phyloP scores from a whole-genome alignment of 2,329 filamentous ascomycete genomes.

The Camillea tinctor region DNA sequence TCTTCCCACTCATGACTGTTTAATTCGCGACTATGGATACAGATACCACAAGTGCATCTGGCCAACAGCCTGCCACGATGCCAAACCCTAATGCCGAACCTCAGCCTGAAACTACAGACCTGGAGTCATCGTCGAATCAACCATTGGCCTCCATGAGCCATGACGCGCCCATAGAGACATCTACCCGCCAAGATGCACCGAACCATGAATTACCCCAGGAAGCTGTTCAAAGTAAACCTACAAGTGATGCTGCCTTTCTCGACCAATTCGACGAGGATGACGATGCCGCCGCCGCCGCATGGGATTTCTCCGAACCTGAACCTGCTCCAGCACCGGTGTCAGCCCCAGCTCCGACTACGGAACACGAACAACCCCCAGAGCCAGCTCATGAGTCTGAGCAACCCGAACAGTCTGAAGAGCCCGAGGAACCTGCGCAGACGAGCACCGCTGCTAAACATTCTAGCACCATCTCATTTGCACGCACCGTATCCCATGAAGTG shows the following conservation, averaged over 20 bases:
- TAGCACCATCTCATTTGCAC: conserved; percentile 62
- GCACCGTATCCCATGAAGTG: conserved; percentile 62
- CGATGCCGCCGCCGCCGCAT: conserved; percentile 25
- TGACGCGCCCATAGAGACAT: conserved; percentile 9
- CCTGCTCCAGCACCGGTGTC: conserved; percentile 4
- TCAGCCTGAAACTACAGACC: conserved; percentile 14
- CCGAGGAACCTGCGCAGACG: conserved; percentile 15
- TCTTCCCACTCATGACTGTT: conserved; percentile 26
- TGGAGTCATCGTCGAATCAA: conserved; percentile 10
- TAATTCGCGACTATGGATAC: conserved; percentile 41
- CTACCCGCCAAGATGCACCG: conserved; percentile 11
- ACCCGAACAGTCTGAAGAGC: conserved; percentile 14
- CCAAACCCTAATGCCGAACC: conserved; percentile 37
- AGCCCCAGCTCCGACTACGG: conserved; percentile 7
- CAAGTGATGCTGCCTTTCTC: conserved; percentile 19
- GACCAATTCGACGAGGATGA: conserved; percentile 26
- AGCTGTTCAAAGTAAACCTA: conserved; percentile 10
- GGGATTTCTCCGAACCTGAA: conserved; percentile 22
- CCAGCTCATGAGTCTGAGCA: conserved; percentile 14
- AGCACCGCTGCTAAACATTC: conserved; percentile 49
- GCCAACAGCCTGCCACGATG: conserved; percentile 51
- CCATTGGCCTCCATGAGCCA: conserved; percentile 4
- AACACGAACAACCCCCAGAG: conserved; percentile 13
- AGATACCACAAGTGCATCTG: conserved; percentile 43
- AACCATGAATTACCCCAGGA: conserved; percentile 16